A percentile compares a stretch with the other conserved stretches of the same genome.
phyloP scores from a whole-genome alignment of 805 yeast genomes.

The Myxozyma melibiosi region DNA sequence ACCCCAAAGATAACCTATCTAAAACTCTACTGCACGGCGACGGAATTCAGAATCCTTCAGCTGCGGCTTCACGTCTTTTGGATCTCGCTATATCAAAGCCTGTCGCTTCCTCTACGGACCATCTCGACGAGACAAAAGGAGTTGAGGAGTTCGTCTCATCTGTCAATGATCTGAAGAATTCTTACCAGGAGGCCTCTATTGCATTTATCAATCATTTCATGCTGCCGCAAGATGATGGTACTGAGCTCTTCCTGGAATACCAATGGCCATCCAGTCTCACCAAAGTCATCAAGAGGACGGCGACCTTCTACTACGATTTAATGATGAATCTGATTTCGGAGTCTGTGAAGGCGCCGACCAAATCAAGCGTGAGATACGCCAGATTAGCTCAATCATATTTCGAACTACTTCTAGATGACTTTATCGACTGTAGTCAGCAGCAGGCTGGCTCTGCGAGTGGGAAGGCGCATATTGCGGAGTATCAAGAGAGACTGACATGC shows the following conservation, averaged over 20 bases:
- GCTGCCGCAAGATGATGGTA: constrained; percentile 18
- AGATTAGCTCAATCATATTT: constrained; percentile 27
- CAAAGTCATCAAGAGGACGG: constrained; percentile 1
- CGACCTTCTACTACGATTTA: constrained; percentile 12
- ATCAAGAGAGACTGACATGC: constrained; percentile 4
- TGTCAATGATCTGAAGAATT: neutral
- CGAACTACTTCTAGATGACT: constrained; percentile 33
- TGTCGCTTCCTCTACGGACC: neutral
- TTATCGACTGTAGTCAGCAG: constrained; percentile 17
- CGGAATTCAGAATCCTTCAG: constrained; percentile 26
- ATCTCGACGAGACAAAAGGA: constrained; percentile 9
- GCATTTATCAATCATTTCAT: constrained; percentile 10
- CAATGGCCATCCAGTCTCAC: constrained; percentile 25
- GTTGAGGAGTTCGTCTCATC: constrained; percentile 6
- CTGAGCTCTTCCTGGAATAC: constrained; percentile 13
- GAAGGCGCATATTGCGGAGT: neutral
- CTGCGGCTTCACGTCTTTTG: constrained; percentile 13
- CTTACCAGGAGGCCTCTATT: constrained; percentile 7
- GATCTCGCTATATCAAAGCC: constrained; percentile 20
- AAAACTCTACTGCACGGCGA: constrained; percentile 23
- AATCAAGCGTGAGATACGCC: neutral
- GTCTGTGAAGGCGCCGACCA: neutral
- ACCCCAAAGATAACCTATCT: constrained; percentile 19
- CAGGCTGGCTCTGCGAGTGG: constrained; percentile 4
- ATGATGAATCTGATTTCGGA: constrained; percentile 6